Conservation (phyloP, 768 basidiomycete species). For the Tylopilus sp. region DNA sequence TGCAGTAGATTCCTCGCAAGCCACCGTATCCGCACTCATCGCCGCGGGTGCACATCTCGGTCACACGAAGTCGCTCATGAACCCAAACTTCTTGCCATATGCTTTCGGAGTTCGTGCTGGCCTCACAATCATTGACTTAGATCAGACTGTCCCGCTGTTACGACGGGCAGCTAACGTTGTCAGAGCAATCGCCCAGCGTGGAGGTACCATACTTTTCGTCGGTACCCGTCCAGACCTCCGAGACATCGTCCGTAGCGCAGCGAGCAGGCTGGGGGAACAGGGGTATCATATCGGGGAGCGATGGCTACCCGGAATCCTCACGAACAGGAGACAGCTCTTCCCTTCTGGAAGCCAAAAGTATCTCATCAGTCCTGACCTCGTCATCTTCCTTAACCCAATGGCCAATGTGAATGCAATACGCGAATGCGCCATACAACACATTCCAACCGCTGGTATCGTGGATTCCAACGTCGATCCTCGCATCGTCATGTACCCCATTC, state of each 20-base stretch:
- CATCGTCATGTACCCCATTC: conserved; percentile 96
- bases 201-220: conserved; percentile 86
- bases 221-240: conserved; percentile 82
- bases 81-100: conserved; percentile 87
- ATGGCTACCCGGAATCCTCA: conserved; percentile 95
- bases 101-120: conserved; percentile 90
- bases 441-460: conserved; percentile 92
- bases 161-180: conserved; percentile 88
- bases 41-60: conserved; percentile 95
- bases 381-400: conserved; percentile 87
- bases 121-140: conserved; percentile 91
- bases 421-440: conserved; percentile 84
- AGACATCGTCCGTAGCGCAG: conserved; percentile 71
- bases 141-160: conserved; percentile 88
- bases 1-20: conserved; percentile 54
- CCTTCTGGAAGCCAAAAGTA: conserved; percentile 52
- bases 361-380: conserved; percentile 78
- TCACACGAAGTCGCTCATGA: conserved; percentile 78
- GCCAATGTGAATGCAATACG: conserved; percentile 82
- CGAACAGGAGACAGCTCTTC: conserved; percentile 78
- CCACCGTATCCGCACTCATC: conserved; percentile 85
- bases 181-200: conserved; percentile 73
- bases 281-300: conserved; percentile 83
- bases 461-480: conserved; percentile 97
- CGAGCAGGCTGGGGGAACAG: conserved; percentile 72